Evolutionary conservation across 2,329 filamentous ascomycete species (phyloP), one percentile per base, ranked within the genome.

Genomic region (Neonectria magnoliae): DNA sequence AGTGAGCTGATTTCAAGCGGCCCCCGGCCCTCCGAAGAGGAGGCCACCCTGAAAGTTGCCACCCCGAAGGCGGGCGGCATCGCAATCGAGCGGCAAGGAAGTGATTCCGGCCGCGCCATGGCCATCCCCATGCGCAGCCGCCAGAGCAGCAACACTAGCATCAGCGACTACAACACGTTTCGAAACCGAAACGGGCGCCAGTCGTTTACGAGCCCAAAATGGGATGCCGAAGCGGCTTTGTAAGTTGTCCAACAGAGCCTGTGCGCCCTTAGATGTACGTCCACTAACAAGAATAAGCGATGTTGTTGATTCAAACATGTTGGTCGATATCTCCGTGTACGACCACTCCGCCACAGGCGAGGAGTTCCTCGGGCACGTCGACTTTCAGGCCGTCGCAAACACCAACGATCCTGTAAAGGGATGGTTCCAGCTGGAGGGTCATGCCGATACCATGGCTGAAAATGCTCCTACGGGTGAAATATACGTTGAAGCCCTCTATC

Each of bases 221-320:
- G 96, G 96, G 93, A 97, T 79, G 95, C 97, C 58, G 93, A 97
- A 76, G 94, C 95, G 41, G 87, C 93, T 54, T 99, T 99, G 94
- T 98, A 88, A 83, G 94, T 71, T 10, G 29, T 9, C 11, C 1
- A 25, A 22, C 18, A 18, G 3, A 16, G 1, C 18, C 56, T 8
- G 16, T 13, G 16, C 22, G 20, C 11, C 10, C 6, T 11, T 31
- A 3, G 14, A 16, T 44, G 16, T n/a, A 5, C 14, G 25, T 47
- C 51, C 31, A 68, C 69, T 73, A 42, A 73, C 58, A 20, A n/a
- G 18, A n/a, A 6, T 7, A 67, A 97, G 94, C 82, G 96, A 99
- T 77, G 95, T 99, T 68, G 92, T 98, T 64, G 94, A 94, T 64
- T 91, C 94, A 65, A 91, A 97, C 75, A 94, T 95, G 72, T 88